A percentile compares a stretch with the other conserved stretches of the same genome.
These are phyloP conservation scores for Lenwebbia sp. DNA, from an alignment of 345 rosid species.

Conservation along the genomic window DNA sequence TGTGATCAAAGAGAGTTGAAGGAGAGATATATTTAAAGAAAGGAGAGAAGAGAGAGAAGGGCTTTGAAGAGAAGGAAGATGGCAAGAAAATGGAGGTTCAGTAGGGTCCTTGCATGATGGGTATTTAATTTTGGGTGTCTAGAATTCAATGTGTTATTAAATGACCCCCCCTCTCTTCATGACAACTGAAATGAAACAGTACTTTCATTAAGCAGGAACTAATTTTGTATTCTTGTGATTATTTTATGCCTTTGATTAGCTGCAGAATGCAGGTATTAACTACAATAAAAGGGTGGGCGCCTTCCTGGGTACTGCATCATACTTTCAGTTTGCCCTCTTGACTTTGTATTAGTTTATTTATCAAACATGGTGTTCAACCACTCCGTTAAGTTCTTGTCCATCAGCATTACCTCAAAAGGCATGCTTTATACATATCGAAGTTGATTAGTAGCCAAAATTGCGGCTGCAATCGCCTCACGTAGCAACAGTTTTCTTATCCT, in stretches of 20 bases:
- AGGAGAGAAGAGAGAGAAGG: background rate
- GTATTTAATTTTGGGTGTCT: background rate
- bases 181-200: background rate
- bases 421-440: background rate
- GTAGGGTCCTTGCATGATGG: background rate
- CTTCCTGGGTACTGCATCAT: background rate
- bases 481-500: background rate
- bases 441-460: background rate
- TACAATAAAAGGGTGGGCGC: background rate
- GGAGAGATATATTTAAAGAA: conserved; percentile 17
- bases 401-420: background rate
- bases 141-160: background rate
- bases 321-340: background rate
- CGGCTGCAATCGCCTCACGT: background rate
- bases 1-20: conserved; percentile 13
- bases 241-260: background rate
- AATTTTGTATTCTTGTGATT: background rate
- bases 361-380: background rate
- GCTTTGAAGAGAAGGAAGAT: background rate
- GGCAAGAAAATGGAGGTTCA: background rate
- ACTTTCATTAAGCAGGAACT: background rate
- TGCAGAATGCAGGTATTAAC: background rate
- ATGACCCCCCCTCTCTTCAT: background rate
- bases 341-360: background rate
- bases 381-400: background rate